Conservation (phyloP, 495 filamentous ascomycete genomes). For the Xylaria grammica region DNA sequence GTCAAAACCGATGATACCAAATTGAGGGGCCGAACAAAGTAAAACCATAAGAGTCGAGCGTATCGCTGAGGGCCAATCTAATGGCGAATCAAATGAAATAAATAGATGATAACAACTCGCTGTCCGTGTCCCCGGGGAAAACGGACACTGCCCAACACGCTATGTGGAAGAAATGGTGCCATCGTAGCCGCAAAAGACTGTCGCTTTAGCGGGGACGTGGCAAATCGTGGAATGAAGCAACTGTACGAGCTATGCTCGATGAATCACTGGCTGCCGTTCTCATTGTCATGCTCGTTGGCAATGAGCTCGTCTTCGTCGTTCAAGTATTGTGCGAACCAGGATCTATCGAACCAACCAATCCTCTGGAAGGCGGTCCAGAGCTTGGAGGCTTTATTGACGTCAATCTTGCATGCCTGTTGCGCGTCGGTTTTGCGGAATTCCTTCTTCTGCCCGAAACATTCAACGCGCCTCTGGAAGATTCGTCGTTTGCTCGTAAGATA, state of each 20-base stretch:
- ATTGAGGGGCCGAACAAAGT: not conserved
- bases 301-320: constrained; percentile 23
- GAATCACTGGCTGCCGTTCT: no score
- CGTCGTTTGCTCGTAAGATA: constrained; percentile 95
- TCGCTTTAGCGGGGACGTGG: no score
- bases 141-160: no score
- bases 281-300: no score
- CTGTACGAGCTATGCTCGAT: no score
- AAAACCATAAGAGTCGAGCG: constrained; percentile 13
- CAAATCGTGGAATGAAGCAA: no score
- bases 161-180: no score
- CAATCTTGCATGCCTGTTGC: constrained; percentile 96
- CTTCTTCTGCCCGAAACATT: constrained; percentile 71
- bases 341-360: constrained; percentile 81
- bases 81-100: constrained; percentile 18
- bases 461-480: constrained; percentile 81
- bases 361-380: constrained; percentile 91
- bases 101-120: constrained; percentile 18
- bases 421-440: constrained; percentile 98
- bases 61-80: constrained; percentile 24
- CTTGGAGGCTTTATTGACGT: constrained; percentile 98
- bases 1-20: not conserved
- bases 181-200: no score
- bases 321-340: constrained; percentile 62
- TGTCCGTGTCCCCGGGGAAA: no score